Base-by-base conservation (phyloP, 2,329 filamentous ascomycete genomes). In the Emmonsiellopsis sp. region DNA sequence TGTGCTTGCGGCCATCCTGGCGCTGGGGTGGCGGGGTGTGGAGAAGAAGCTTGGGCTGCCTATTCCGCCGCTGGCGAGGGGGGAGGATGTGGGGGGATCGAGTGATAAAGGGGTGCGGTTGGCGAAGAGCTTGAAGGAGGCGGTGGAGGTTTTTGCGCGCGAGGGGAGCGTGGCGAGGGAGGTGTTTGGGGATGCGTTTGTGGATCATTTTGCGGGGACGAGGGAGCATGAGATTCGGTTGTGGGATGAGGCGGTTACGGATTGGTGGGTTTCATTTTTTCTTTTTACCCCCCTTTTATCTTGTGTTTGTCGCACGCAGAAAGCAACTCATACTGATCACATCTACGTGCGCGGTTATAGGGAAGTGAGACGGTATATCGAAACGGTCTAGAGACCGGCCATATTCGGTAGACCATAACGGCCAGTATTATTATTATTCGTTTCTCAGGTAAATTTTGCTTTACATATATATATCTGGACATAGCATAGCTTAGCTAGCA, bases 181-280 rank as follows among this genome's bases (percentile, higher is more conserved):
- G 67, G 87, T 95, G 0, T 88, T 98, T 70, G 93, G 93, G 0
- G 87, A 97, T 68, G 87, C 86, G 7, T 98, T 98, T 72, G 93
- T 98, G 2, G 91, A 97, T 13, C 93, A 97, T 70, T 98, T 85
- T 74, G 89, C 85, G 10, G 93, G 93, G 13, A 95, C 92, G 15
- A 81, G 93, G 59, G 86, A 95, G 69, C 91, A 98, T 70, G 93
- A 98, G 72, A 80, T 93, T 55, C 77, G 87, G 57, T 72, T 95
- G 16, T 98, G 88, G 86, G 91, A 97, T 63, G 92, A 97, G 69
- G 91, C 91, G 2, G 92, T 97, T 5, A 97, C 93, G 16, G 93
- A 97, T 70, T 97, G 92, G 90, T 92, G 78, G 70, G 86, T 83
- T 53, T 51, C 38, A 43, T 4, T 5, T 37, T 31, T 16, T 32